phyloP scores from a whole-genome alignment of 441 rosid genomes.

The Erodium moschatum region DNA sequence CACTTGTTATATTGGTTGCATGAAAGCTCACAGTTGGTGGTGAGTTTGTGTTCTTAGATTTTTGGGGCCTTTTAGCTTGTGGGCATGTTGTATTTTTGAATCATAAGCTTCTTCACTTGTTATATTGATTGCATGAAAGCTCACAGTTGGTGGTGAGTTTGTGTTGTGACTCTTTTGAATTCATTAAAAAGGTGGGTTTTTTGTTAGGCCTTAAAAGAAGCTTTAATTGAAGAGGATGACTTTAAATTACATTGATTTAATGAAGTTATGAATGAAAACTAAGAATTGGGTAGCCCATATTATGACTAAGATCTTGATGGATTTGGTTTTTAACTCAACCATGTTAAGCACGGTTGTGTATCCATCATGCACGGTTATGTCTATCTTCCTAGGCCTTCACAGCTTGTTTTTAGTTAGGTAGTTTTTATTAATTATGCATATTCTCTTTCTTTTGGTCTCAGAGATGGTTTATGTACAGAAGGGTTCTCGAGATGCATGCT shows the following conservation, averaged over 20 bases:
- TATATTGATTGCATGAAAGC: neutral
- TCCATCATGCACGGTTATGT: neutral
- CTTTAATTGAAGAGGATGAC: neutral
- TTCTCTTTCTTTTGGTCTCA: neutral
- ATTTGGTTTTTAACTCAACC: neutral
- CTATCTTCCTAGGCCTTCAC: neutral
- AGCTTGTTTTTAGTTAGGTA: neutral
- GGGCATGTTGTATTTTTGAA: neutral
- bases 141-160: neutral
- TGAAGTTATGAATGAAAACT: neutral
- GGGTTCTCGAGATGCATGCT: neutral
- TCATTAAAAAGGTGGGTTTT: constrained; percentile 2
- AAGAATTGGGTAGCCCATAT: neutral
- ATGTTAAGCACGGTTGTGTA: no score
- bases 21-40: neutral
- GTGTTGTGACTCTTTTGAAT: neutral
- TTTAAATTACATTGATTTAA: neutral
- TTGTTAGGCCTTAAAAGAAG: neutral
- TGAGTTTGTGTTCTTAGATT: neutral
- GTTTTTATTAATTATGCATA: no score
- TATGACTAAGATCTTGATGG: neutral
- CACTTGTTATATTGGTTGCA: constrained; percentile 5
- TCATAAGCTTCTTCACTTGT: constrained; percentile 4
- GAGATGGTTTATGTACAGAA: neutral
- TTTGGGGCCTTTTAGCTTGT: neutral